These are phyloP conservation scores for Podospora conica DNA, from an alignment of 495 filamentous ascomycete species.

Conservation along the genomic window DNA sequence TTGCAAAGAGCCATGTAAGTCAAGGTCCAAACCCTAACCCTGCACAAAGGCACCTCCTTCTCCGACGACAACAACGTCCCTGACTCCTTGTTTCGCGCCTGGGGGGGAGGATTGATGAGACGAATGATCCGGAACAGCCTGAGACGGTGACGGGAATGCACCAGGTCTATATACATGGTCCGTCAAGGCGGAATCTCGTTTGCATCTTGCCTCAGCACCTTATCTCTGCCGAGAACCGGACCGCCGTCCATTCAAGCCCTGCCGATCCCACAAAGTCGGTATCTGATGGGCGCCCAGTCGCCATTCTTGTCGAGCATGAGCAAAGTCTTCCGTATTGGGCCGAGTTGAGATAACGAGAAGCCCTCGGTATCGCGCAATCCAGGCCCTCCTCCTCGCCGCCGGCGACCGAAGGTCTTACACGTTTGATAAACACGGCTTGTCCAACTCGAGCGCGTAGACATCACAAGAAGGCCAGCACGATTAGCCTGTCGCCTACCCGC, in stretches of 20 bases:
- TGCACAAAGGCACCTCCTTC: not conserved
- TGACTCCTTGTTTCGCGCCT: not conserved
- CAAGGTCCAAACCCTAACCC: not conserved
- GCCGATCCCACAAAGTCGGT: slow-evolving; percentile 10
- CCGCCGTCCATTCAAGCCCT: slow-evolving; percentile 14
- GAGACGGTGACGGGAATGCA: not conserved
- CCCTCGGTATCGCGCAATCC: not conserved
- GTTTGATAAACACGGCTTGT: not conserved
- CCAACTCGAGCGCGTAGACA: not conserved
- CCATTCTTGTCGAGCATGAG: slow-evolving; percentile 19
- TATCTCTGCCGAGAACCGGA: slow-evolving; percentile 9
- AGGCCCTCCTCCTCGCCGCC: not conserved
- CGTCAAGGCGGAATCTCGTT: not conserved
- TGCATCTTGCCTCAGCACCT: slow-evolving; percentile 2
- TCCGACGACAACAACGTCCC: not conserved
- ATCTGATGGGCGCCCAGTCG: slow-evolving; percentile 11
- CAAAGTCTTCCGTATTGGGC: slow-evolving; percentile 2
- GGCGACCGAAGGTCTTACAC: not conserved
- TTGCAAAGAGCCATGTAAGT: not conserved
- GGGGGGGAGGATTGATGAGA: not conserved
- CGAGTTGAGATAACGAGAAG: slow-evolving; percentile 1
- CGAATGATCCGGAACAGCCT: not conserved
- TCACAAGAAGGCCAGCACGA: not conserved
- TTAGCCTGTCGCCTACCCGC: not conserved
- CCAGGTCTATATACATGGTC: slow-evolving; percentile 3